These are phyloP conservation scores for Jatropha curcas DNA, from an alignment of 345 rosid genomes.

Conservation along the genomic window DNA sequence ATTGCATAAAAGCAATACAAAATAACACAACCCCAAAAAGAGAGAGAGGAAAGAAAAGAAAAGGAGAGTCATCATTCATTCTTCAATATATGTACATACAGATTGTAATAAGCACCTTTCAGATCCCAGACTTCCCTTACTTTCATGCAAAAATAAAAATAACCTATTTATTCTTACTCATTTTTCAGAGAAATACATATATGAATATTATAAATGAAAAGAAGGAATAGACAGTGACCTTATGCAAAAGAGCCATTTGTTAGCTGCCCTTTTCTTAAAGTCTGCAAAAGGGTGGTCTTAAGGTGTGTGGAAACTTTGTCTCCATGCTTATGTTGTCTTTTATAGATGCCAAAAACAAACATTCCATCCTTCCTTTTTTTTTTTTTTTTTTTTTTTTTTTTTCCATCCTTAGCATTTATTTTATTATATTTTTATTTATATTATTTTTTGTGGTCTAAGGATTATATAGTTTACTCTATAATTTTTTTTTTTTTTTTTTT, in stretches of 20 bases:
- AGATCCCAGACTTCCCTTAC: conserved; percentile 51
- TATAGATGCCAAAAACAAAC: conserved; percentile 27
- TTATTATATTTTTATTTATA: no score
- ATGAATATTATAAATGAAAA: background rate
- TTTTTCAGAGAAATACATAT: no score
- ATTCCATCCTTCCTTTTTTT: conserved; percentile 1
- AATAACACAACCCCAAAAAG: conserved; percentile 10
- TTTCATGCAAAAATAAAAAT: conserved; percentile 38
- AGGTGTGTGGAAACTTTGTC: conserved; percentile 45
- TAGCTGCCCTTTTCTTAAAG: conserved; percentile 43
- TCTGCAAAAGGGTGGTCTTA: conserved; percentile 39
- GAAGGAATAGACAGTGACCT: conserved; percentile 29
- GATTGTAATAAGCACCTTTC: conserved; percentile 25
- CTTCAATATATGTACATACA: background rate
- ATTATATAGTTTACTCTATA: no score
- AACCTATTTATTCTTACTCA: background rate
- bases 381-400: conserved; percentile 8
- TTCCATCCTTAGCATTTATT: no score
- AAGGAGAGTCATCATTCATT: conserved; percentile 9
- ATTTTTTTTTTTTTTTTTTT: conserved; percentile 19
- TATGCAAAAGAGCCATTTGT: conserved; percentile 36
- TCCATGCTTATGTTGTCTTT: conserved; percentile 40
- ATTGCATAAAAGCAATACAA: conserved; percentile 18
- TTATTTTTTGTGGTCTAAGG: no score
- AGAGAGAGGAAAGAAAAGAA: no score